A percentile compares a stretch with the other conserved stretches of the same genome.
Evolutionary conservation across 2,329 filamentous ascomycete species (phyloP).

Genomic region (Bipolaris zeicola): DNA sequence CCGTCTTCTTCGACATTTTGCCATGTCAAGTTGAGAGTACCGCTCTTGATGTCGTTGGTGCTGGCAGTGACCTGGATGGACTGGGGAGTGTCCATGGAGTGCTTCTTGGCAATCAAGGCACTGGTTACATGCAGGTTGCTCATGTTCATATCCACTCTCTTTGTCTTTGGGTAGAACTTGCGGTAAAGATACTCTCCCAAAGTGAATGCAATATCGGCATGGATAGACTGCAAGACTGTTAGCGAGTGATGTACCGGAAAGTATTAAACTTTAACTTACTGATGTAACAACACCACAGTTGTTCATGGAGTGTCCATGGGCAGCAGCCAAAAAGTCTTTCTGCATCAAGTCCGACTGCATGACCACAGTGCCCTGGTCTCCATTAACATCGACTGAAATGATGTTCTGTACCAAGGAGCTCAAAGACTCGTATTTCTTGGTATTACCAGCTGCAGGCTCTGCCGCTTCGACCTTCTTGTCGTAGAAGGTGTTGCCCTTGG

Average conservation of each 20-base stretch:
- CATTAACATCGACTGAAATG: background rate
- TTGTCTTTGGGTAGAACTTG: background rate
- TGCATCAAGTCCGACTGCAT: conserved; percentile 19
- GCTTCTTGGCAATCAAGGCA: conserved; percentile 2
- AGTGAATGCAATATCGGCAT: conserved; percentile 59
- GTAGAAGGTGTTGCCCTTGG: conserved; percentile 21
- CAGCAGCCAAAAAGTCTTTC: conserved; percentile 15
- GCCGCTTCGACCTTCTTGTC: background rate
- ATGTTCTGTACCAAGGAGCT: background rate
- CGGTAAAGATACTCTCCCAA: conserved; percentile 51
- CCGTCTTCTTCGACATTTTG: conserved; percentile 10
- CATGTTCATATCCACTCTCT: background rate
- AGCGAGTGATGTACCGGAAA: conserved; percentile 3
- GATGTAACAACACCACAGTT: conserved; percentile 38
- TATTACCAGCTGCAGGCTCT: background rate
- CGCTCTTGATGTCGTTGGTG: conserved; percentile 12
- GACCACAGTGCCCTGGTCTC: conserved; percentile 7
- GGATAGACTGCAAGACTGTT: conserved; percentile 42
- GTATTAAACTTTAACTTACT: conserved; percentile 3
- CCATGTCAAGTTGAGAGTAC: conserved; percentile 13
- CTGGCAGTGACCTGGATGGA: conserved; percentile 10
- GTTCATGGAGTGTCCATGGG: conserved; percentile 22
- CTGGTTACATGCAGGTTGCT: background rate
- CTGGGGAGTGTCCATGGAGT: conserved; percentile 5
- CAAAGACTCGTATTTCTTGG: conserved; percentile 3